Evolutionary conservation across 805 yeast genomes (phyloP), one percentile per base, ranked within the genome.

Genomic region (Wickerhamia fluorescens): DNA sequence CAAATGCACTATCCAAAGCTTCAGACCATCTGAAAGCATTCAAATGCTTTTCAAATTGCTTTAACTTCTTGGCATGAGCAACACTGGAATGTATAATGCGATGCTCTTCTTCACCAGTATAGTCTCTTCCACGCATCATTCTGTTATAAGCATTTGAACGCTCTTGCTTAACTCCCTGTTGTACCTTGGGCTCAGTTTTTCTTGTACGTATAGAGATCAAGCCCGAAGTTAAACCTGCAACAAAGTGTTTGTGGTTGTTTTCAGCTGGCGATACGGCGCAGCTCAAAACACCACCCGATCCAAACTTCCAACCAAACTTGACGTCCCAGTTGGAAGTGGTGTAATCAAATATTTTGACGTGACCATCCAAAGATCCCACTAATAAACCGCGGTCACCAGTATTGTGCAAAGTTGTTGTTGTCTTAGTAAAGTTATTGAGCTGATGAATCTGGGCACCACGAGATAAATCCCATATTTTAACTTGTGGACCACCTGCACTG

Each of bases 361-460:
- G 98, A 13, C 98, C 98, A 58, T 92, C 98, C 34, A 92, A 65
- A 0, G 96, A 87, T 11, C 97, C 96, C 3, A 95, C 96, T 17
- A 92, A 61, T 25, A 92, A 62, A n/a, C 92, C 89, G 28, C 75
- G 62, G 38, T 75, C 84, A 17, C 79, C 81, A 7, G 89, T 79
- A 41, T 71, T 61, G 29, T 82, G 77, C 38, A 88, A 62, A 36
- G 88, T 78, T 10, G 96, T 88, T 23, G 89, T 96, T 1, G 96
- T 83, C 57, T 92, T 89, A 43, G 88, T 88, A 64, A 92, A 92
- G 56, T 88, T 89, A 28, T 77, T 72, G 49, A 94, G 66, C 41
- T 83, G 84, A 45, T 73, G 71, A 25, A 83, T 61, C 48, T 78
- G 78, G 19, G 66, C 56, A 19, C 87, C 88, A 10, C 94, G 78